Conservation (phyloP, 495 filamentous ascomycete genomes). For the Penicillium arizonense region DNA sequence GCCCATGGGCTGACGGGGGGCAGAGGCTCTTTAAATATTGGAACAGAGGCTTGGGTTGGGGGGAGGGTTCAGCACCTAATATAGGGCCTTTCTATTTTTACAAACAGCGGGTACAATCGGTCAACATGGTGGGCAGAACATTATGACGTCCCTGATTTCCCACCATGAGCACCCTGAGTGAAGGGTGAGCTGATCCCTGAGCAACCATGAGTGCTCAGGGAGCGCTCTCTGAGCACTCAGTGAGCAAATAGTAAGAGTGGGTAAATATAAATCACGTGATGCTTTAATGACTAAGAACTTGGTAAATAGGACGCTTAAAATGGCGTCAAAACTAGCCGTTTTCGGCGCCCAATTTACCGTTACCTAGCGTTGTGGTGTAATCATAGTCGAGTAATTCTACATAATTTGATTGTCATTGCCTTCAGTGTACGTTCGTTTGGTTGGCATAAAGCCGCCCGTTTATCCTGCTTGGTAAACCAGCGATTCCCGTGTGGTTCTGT, state of each 20-base stretch:
- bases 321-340: not conserved
- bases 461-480: too few species aligned
- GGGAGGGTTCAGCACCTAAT: not conserved
- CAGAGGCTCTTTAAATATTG: constrained; percentile 8
- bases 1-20: not conserved
- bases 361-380: not conserved
- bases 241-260: constrained; percentile 2
- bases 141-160: constrained; percentile 5
- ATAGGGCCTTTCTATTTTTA: constrained; percentile 5
- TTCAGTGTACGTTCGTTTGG: too few species aligned
- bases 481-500: too few species aligned
- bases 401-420: too few species aligned
- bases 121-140: not conserved
- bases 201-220: constrained; percentile 8
- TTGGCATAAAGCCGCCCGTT: too few species aligned
- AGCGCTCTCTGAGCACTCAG: constrained; percentile 8
- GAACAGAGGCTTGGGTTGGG: not conserved
- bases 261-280: not conserved
- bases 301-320: constrained; percentile 5
- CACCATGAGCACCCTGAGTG: constrained; percentile 6
- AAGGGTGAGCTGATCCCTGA: constrained; percentile 11
- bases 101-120: constrained; percentile 1
- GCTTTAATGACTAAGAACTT: constrained; percentile 1
- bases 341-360: not conserved
- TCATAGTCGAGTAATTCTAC: too few species aligned